Conservation (phyloP, 352 stramenopile genomes). For the Phytophthora cryptogea region DNA sequence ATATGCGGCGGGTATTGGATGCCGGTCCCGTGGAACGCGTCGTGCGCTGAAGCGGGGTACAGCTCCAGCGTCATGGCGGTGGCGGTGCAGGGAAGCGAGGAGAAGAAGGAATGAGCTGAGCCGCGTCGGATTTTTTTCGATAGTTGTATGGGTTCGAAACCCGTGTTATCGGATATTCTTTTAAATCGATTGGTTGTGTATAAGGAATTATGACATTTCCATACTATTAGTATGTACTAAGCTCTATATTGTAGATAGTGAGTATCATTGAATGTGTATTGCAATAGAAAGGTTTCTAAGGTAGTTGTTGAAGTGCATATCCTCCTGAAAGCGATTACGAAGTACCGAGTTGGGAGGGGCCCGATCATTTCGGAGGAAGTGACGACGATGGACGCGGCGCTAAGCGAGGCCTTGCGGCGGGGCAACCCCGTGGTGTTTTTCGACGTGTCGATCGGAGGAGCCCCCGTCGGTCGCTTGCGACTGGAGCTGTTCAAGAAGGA, state of each 20-base stretch:
- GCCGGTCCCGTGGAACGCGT: constrained; percentile 53
- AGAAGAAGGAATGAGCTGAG: constrained; percentile 2
- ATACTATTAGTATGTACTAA: background rate
- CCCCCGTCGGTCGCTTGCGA: constrained; percentile 90
- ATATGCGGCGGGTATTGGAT: constrained; percentile 55
- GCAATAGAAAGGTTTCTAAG: background rate
- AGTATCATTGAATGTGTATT: background rate
- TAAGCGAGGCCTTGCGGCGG: constrained; percentile 91
- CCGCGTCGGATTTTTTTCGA: constrained; percentile 4
- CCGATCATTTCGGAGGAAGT: background rate
- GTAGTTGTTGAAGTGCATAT: constrained; percentile 18
- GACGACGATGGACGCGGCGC: constrained; percentile 74
- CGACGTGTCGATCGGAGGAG: constrained; percentile 90
- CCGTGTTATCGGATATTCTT: background rate
- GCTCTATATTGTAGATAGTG: too few species aligned
- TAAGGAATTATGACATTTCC: background rate
- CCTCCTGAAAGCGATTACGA: constrained; percentile 13
- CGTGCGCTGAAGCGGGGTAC: constrained; percentile 63
- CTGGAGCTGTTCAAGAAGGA: constrained; percentile 97
- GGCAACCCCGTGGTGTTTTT: constrained; percentile 97
- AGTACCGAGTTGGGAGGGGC: constrained; percentile 2
- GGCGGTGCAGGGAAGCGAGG: background rate
- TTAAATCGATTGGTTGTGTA: background rate
- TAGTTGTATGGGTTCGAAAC: constrained; percentile 1
- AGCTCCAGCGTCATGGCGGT: constrained; percentile 43